Base-by-base conservation (phyloP, 1,284 basidiomycete genomes). In the Moniliophthora roreri region DNA sequence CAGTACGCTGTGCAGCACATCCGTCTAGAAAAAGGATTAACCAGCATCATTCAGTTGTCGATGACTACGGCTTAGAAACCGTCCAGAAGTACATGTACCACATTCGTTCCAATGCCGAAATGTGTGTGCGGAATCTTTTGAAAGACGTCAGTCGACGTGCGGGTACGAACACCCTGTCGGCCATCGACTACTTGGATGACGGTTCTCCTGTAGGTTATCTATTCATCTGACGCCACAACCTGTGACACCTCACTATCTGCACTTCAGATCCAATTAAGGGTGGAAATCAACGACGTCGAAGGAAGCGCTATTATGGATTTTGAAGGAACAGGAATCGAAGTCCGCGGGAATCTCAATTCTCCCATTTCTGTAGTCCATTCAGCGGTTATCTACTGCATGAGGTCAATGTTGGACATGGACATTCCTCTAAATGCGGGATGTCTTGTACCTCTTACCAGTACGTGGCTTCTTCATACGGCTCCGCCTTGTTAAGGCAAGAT, bases 71-170 rank as follows among this genome's bases (percentile, higher is more conserved):
- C 2, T 77, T 98, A 35, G 73, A 84, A 51, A 93, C 85, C 1
- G 95, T 98, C 1, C 94, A 98, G 65, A 83, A 88, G 62, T 96
- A 97, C 73, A 96, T 96, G 94, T 80, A 82, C 58, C 86, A 92
- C 64, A 96, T 98, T 66, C 87, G 93, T 41, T 72, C 81, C 52
- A 98, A 98, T 63, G 96, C 96, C 40, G 96, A 98, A 67, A 78
- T 75, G 53, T 92, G 91, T 2, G 95, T 98, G 1, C 82, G 95
- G 45, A 88, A 86, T 57, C 80, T 98, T 44, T 78, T 98, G 34
- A 79, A 81, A 36, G 79, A 88, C 51, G 92, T 95, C n/a, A 89
- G 79, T 15, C 79, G 82, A 63, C 79, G 81, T 28, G 76, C 78
- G 4, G 86, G 88, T 5, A 80, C 79, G 18, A 89, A 83, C 56